Conservation (phyloP, 352 stramenopile genomes). For the Phytophthora syringae region DNA sequence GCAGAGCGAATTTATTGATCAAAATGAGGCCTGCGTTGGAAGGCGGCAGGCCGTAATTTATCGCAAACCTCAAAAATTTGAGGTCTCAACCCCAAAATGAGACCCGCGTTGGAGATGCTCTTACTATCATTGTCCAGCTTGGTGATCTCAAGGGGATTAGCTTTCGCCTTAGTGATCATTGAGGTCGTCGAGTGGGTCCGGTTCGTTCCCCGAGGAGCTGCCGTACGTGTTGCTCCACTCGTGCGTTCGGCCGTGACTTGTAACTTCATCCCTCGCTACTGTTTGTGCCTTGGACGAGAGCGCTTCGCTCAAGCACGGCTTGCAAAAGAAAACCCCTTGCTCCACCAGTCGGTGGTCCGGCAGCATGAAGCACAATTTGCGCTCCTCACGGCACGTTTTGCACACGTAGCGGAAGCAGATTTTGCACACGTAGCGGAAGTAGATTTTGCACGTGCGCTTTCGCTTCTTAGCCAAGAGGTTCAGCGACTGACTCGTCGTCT, state of each 20-base stretch:
- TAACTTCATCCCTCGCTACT: constrained; percentile 34
- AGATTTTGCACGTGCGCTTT: constrained; percentile 40
- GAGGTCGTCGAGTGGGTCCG: constrained; percentile 28
- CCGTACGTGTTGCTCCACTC: constrained; percentile 37
- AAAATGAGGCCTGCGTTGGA: too few relatives aligned
- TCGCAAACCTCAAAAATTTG: too few relatives aligned
- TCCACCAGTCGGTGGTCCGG: constrained; percentile 32
- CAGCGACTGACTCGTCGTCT: constrained; percentile 6
- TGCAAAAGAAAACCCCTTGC: constrained; percentile 35
- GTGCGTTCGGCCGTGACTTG: constrained; percentile 16
- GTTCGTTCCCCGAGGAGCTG: constrained; percentile 36
- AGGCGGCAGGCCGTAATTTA: too few relatives aligned
- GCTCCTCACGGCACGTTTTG: constrained; percentile 41
- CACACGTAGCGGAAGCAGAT: constrained; percentile 48
- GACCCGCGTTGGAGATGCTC: too few relatives aligned
- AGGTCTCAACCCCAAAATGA: too few relatives aligned
- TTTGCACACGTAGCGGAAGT: too few relatives aligned
- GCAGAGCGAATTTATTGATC: too few relatives aligned
- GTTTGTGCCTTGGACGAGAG: constrained; percentile 16
- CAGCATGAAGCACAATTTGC: constrained; percentile 40
- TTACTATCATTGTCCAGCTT: constrained; percentile 3
- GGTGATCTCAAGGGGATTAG: not conserved
- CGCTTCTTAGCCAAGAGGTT: constrained; percentile 21
- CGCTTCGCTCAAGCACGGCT: constrained; percentile 24
- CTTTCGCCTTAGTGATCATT: constrained; percentile 21